Evolutionary conservation across 2,329 filamentous ascomycete species (phyloP).

Genomic region (Pyrenochaeta sp.): DNA sequence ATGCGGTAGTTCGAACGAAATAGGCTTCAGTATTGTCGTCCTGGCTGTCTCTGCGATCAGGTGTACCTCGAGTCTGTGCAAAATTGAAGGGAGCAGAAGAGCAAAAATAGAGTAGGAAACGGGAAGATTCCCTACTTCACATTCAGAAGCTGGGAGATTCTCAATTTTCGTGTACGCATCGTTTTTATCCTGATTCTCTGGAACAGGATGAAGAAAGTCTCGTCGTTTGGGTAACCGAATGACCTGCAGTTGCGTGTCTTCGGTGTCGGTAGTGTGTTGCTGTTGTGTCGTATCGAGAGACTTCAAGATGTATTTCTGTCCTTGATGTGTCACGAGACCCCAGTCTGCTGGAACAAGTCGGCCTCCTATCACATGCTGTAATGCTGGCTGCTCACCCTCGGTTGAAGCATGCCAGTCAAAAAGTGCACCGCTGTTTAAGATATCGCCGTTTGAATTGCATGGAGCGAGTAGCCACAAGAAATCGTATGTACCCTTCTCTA

Average conservation of each 20-base stretch:
- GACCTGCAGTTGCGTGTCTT: slow-evolving; percentile 21
- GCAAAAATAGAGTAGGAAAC: slow-evolving; percentile 58
- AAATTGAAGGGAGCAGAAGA: slow-evolving; percentile 75
- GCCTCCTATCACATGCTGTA: slow-evolving; percentile 17
- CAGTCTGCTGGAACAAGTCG: slow-evolving; percentile 19
- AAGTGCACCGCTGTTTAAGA: slow-evolving; percentile 18
- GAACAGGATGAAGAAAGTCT: slow-evolving; percentile 65
- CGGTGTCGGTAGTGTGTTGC: background rate
- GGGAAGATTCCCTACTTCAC: slow-evolving; percentile 59
- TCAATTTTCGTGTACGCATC: slow-evolving; percentile 54
- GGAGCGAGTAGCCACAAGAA: slow-evolving; percentile 44
- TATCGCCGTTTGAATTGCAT: slow-evolving; percentile 16
- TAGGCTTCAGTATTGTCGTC: slow-evolving; percentile 60
- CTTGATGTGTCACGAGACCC: slow-evolving; percentile 33
- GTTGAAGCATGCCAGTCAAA: slow-evolving; percentile 25
- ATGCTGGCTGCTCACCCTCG: slow-evolving; percentile 16
- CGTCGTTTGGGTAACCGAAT: slow-evolving; percentile 61
- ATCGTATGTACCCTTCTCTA: slow-evolving; percentile 33
- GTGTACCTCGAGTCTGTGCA: slow-evolving; percentile 72
- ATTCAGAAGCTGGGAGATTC: slow-evolving; percentile 59
- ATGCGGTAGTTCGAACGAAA: slow-evolving; percentile 60
- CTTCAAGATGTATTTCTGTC: slow-evolving; percentile 31
- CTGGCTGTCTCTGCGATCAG: slow-evolving; percentile 70
- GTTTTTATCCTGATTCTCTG: slow-evolving; percentile 16
- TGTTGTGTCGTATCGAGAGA: background rate